Conservation (phyloP, 805 yeast genomes). For the Zygosaccharomyces lentus region DNA sequence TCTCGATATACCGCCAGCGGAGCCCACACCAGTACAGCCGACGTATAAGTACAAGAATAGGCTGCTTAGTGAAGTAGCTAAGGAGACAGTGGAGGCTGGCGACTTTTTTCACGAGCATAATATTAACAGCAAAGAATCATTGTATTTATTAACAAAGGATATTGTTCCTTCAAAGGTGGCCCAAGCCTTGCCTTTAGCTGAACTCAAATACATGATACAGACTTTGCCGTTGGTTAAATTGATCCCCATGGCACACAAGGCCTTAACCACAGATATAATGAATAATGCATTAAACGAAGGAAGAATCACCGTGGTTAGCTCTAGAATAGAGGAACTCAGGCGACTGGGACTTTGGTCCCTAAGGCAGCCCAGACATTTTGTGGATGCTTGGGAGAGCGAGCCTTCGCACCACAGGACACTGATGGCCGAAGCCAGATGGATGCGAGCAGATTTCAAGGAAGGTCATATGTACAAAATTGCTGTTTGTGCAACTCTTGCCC, state of each 20-base stretch:
- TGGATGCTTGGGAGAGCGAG: slow-evolving; percentile 55
- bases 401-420: slow-evolving; percentile 68
- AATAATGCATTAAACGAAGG: slow-evolving; percentile 87
- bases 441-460: slow-evolving; percentile 73
- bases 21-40: slow-evolving; percentile 18
- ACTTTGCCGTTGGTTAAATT: slow-evolving; percentile 79
- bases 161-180: slow-evolving; percentile 50
- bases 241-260: slow-evolving; percentile 81
- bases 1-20: slow-evolving; percentile 14
- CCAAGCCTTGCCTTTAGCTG: slow-evolving; percentile 69
- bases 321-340: slow-evolving; percentile 87
- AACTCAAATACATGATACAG: slow-evolving; percentile 80
- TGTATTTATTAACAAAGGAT: slow-evolving; percentile 48
- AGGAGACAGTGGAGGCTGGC: slow-evolving; percentile 16
- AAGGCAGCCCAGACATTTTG: slow-evolving; percentile 69
- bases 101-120: slow-evolving; percentile 34
- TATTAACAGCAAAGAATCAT: slow-evolving; percentile 42
- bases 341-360: slow-evolving; percentile 86
- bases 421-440: slow-evolving; percentile 77
- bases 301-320: slow-evolving; percentile 80
- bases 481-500: slow-evolving; percentile 64
- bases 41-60: slow-evolving; percentile 9
- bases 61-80: slow-evolving; percentile 22
- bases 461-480: slow-evolving; percentile 65
- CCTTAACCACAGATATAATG: slow-evolving; percentile 76